phyloP scores from a whole-genome alignment of 805 yeast species.

The Clavispora carvajalis region DNA sequence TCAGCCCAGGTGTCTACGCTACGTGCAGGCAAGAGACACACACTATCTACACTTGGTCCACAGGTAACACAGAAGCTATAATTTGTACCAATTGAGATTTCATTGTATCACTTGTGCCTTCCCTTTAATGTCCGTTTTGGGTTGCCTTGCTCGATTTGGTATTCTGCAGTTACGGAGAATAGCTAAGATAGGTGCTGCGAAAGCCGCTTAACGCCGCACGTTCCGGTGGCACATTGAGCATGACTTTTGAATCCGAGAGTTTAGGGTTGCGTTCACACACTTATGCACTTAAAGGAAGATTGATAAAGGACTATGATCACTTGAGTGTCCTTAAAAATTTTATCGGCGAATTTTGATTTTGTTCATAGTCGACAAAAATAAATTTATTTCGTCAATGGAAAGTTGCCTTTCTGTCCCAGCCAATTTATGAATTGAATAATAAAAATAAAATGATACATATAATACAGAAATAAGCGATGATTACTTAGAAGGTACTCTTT shows the following conservation, averaged over 20 bases:
- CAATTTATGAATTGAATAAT: neutral
- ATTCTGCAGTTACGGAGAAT: too few species aligned
- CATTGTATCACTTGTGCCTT: too few species aligned
- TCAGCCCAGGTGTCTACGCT: neutral
- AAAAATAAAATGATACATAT: neutral
- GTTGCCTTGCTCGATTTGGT: too few species aligned
- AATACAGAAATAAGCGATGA: neutral
- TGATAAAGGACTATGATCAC: too few species aligned
- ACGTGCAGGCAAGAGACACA: neutral
- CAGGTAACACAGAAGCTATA: too few species aligned
- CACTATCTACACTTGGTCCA: neutral
- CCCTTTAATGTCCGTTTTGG: too few species aligned
- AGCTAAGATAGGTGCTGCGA: neutral
- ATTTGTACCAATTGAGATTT: too few species aligned
- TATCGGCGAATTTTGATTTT: neutral
- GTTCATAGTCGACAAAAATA: neutral
- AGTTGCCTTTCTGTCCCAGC: too few species aligned
- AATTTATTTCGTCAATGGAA: neutral
- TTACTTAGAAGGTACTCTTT: conserved; percentile 8
- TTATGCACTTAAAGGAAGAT: too few species aligned
- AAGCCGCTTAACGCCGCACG: neutral
- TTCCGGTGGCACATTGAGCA: neutral
- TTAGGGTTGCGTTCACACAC: too few species aligned
- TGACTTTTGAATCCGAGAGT: neutral
- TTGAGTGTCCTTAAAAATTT: too few species aligned